Evolutionary conservation across 2,329 filamentous ascomycete genomes (phyloP).

Genomic region (Aspergillus puulaauensis): DNA sequence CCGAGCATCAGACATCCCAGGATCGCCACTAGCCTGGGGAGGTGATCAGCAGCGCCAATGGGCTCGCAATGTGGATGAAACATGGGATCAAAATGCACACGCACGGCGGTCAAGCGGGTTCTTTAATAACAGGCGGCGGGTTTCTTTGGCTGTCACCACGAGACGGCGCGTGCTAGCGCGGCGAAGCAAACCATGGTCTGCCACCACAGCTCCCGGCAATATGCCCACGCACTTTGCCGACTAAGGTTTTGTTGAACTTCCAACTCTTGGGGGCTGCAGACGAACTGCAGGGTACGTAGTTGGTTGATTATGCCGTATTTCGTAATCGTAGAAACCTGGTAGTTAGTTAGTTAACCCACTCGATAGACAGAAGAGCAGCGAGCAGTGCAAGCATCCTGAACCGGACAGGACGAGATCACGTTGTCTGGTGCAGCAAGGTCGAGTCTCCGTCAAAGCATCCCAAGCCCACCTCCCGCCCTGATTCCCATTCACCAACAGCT

Average conservation of each 20-base stretch:
- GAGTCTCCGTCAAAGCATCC: not conserved
- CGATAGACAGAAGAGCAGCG: not conserved
- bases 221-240: conserved; percentile 7
- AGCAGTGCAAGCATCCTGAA: not conserved
- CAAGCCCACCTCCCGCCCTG: not conserved
- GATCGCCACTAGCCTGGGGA: conserved; percentile 10
- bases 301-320: not conserved
- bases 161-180: not conserved
- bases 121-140: not conserved
- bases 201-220: not conserved
- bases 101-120: conserved; percentile 8
- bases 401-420: not conserved
- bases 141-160: conserved; percentile 1
- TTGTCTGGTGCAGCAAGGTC: conserved; percentile 2
- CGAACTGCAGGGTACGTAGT: not conserved
- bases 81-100: conserved; percentile 5
- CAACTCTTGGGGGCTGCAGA: not conserved
- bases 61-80: conserved; percentile 2
- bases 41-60: conserved; percentile 6
- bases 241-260: not conserved
- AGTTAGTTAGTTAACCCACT: no score
- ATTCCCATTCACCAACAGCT: not conserved
- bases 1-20: conserved; percentile 6
- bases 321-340: not conserved
- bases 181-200: conserved; percentile 2